Conservation (phyloP, 2,329 filamentous ascomycete species). For the Aquanectria penicillioides region DNA sequence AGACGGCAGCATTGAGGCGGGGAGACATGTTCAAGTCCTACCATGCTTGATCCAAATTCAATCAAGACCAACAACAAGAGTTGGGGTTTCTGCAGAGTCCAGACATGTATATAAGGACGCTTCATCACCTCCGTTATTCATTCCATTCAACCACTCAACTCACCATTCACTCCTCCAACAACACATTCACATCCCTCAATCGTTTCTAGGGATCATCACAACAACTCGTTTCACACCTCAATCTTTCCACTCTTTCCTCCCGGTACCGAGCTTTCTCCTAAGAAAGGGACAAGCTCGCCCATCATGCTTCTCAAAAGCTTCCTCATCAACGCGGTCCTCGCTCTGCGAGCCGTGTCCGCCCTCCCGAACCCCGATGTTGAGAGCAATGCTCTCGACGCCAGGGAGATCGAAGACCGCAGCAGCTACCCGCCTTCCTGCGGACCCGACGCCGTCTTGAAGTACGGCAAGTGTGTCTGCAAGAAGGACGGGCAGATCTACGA, state of each 20-base stretch:
- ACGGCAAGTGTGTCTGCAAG: slow-evolving; percentile 19
- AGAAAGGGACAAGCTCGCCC: slow-evolving; percentile 29
- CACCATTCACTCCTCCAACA: neutral
- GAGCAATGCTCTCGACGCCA: slow-evolving; percentile 29
- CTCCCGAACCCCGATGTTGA: slow-evolving; percentile 28
- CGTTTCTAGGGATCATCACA: neutral
- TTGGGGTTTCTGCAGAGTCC: neutral
- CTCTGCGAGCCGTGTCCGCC: slow-evolving; percentile 32
- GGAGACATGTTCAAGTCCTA: neutral
- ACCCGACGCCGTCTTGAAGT: neutral
- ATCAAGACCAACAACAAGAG: too few relatives aligned
- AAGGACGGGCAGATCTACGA: neutral
- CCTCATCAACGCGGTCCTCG: slow-evolving; percentile 30
- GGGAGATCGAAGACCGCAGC: slow-evolving; percentile 16
- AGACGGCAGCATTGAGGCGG: neutral
- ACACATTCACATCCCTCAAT: neutral
- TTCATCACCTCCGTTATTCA: neutral
- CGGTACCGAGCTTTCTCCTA: slow-evolving; percentile 4
- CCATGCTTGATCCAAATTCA: neutral
- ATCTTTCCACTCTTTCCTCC: slow-evolving; percentile 21
- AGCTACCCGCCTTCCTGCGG: slow-evolving; percentile 7
- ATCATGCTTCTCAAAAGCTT: slow-evolving; percentile 36
- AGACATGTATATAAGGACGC: neutral
- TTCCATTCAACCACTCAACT: neutral
- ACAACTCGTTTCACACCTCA: neutral